Percentiles rank a stretch among this genome's conserved stretches.
phyloP scores from a whole-genome alignment of 1,139 yeast genomes.

The Entelexis sorbosivorans region DNA sequence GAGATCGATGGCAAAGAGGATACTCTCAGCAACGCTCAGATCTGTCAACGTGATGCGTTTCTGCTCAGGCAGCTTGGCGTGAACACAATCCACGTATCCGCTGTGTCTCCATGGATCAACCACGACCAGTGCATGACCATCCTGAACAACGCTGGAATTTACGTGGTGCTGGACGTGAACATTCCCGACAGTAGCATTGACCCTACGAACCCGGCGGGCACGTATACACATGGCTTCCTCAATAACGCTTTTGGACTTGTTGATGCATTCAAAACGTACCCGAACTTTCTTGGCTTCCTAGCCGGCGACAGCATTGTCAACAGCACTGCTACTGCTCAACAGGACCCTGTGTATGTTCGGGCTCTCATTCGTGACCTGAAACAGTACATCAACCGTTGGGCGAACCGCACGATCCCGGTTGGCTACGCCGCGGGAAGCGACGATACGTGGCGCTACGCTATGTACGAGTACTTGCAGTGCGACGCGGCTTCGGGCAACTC shows the following conservation, averaged over 20 bases:
- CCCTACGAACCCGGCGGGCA: constrained; percentile 80
- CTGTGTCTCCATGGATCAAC: constrained; percentile 68
- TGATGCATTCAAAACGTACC: constrained; percentile 71
- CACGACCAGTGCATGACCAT: constrained; percentile 89
- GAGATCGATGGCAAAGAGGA: constrained; percentile 37
- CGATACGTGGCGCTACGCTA: constrained; percentile 56
- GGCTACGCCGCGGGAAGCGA: constrained; percentile 98
- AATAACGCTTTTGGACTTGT: constrained; percentile 69
- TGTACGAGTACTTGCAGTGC: constrained; percentile 77
- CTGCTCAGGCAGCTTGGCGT: constrained; percentile 67
- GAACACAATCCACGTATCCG: constrained; percentile 76
- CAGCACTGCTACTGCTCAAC: constrained; percentile 59
- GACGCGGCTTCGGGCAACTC: constrained; percentile 8
- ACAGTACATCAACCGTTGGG: constrained; percentile 47
- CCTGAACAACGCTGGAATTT: constrained; percentile 84
- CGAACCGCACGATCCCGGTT: constrained; percentile 65
- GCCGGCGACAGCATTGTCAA: constrained; percentile 92
- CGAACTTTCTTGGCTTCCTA: constrained; percentile 83
- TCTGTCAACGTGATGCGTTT: constrained; percentile 64
- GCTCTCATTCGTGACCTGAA: constrained; percentile 76
- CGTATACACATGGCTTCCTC: constrained; percentile 59
- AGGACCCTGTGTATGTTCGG: constrained; percentile 46
- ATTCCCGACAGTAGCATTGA: constrained; percentile 80
- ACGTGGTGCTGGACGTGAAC: constrained; percentile 79
- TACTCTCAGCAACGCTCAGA: constrained; percentile 59